Conservation (phyloP, 768 basidiomycete genomes). For the Mycena pura region DNA sequence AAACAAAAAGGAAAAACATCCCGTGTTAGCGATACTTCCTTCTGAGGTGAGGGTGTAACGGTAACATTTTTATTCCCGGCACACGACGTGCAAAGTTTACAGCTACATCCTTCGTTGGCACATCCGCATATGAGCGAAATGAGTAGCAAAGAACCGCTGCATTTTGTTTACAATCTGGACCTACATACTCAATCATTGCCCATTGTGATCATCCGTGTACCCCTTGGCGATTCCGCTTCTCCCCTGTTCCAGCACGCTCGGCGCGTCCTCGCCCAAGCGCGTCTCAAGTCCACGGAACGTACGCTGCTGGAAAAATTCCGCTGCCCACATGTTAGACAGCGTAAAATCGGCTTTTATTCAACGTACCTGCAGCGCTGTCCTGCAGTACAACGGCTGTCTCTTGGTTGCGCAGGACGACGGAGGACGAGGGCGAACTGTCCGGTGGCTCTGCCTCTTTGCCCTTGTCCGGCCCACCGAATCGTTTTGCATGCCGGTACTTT, state of each 20-base stretch:
- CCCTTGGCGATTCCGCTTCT: conserved; percentile 88
- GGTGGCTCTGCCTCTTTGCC: conserved; percentile 27
- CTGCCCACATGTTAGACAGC: conserved; percentile 40
- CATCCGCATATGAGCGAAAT: too few species aligned
- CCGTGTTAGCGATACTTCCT: too few species aligned
- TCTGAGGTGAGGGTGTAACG: too few species aligned
- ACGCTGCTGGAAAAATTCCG: conserved; percentile 74
- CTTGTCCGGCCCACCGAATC: conserved; percentile 54
- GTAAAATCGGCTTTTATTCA: not conserved
- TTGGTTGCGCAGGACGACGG: conserved; percentile 68
- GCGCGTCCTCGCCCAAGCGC: conserved; percentile 77
- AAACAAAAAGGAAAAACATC: too few species aligned
- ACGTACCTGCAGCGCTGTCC: conserved; percentile 77
- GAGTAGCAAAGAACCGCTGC: too few species aligned
- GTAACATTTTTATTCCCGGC: too few species aligned
- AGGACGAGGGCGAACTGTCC: conserved; percentile 39
- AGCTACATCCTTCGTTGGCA: too few species aligned
- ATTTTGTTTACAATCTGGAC: too few species aligned
- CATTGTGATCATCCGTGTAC: conserved; percentile 74
- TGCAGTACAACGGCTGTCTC: conserved; percentile 61
- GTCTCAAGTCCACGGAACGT: conserved; percentile 85
- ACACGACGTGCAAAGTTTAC: too few species aligned
- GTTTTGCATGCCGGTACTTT: conserved; percentile 79
- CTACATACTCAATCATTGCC: too few species aligned
- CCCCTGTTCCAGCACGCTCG: conserved; percentile 86